Conservation (phyloP, 108 stramenopile species). For the Aurantiochytrium sp. region DNA sequence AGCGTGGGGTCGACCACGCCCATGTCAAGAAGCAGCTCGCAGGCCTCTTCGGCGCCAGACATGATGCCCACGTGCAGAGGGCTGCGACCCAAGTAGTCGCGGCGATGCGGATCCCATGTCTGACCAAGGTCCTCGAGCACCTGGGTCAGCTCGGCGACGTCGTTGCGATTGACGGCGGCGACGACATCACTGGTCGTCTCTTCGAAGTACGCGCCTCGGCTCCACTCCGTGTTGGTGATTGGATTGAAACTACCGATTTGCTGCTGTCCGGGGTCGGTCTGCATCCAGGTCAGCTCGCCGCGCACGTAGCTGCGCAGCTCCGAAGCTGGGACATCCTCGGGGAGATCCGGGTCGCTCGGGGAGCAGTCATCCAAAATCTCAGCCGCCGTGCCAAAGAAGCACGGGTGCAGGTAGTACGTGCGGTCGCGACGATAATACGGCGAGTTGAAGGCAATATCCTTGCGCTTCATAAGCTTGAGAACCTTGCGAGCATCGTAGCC, state of each 20-base stretch:
- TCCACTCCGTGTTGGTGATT: conserved; percentile 31
- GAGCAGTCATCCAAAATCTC: conserved; percentile 29
- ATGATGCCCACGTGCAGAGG: neutral
- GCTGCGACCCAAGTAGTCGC: neutral
- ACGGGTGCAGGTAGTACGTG: conserved; percentile 29
- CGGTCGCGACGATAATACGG: conserved; percentile 21
- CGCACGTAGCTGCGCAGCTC: conserved; percentile 3
- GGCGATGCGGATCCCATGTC: neutral
- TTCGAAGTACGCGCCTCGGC: conserved; percentile 20
- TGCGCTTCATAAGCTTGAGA: conserved; percentile 22
- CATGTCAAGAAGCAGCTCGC: neutral
- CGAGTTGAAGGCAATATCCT: conserved; percentile 27
- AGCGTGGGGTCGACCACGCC: neutral
- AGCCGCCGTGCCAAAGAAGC: conserved; percentile 27
- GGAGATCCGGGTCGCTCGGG: conserved; percentile 27
- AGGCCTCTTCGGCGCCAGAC: neutral
- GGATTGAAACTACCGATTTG: conserved; percentile 33
- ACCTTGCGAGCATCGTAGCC: conserved; percentile 28
- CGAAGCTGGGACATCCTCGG: conserved; percentile 22
- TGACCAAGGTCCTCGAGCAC: neutral
- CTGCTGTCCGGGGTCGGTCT: conserved; percentile 33
- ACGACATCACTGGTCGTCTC: neutral
- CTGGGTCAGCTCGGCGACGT: neutral
- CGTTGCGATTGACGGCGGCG: neutral
- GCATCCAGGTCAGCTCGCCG: conserved; percentile 22